Evolutionary conservation across 441 rosid species (phyloP), one percentile per base, ranked within the genome.

Genomic region (Manihot esculenta): DNA sequence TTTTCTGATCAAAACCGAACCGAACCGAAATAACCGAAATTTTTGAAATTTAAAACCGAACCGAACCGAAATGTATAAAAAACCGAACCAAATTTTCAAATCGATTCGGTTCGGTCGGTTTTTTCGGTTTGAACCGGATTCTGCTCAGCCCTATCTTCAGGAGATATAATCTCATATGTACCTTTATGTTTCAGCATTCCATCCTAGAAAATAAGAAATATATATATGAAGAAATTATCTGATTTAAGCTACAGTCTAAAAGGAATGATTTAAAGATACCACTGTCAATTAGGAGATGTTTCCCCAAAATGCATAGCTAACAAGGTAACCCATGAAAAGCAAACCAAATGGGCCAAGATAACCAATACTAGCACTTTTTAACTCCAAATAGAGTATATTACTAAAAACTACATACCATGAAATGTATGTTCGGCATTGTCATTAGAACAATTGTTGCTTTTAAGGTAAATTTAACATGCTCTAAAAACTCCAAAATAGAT

Each of bases 101-200:
- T n/a, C n/a, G n/a, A n/a, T n/a, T n/a, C n/a, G n/a, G n/a, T n/a
- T n/a, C n/a, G n/a, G n/a, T n/a, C n/a, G n/a, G n/a, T n/a, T n/a
- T n/a, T n/a, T n/a, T n/a, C n/a, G n/a, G n/a, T n/a, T n/a, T n/a
- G n/a, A n/a, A n/a, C n/a, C n/a, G n/a, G n/a, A n/a, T n/a, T n/a
- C n/a, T n/a, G n/a, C n/a, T n/a, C n/a, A n/a, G n/a, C n/a, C n/a
- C n/a, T n/a, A n/a, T n/a, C n/a, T n/a, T 92, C 97, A 0, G 96
- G 98, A 66, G 87, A 83, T 23, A 93, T 89, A 70, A 95, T 91
- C 82, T 91, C 98, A 88, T 95, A 95, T 1, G 98, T 95, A 42
- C 92, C 82, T 84, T 89, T 89, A 79, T 95, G 96, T 80, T 93
- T 95, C 57, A 92, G 89, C 98, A 95, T 93, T 83, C 99, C 98